A percentile compares a stretch with the other conserved stretches of the same genome.
Conservation (phyloP, 225 moss, liverwort and hornwort genomes). For the Physcomitrellopsis africana region DNA sequence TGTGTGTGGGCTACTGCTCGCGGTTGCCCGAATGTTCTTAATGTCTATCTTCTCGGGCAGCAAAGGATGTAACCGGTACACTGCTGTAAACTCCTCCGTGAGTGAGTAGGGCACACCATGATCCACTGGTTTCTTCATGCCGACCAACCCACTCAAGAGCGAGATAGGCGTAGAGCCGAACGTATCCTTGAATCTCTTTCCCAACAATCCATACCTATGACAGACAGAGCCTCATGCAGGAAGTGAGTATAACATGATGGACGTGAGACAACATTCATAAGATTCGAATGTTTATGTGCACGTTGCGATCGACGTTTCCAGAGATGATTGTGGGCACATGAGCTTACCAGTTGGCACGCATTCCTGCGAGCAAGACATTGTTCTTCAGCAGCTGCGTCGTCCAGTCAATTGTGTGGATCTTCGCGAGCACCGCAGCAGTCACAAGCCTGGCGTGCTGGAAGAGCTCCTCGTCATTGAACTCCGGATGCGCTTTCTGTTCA, state of each 20-base stretch:
- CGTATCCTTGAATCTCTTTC: slow-evolving; percentile 58
- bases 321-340: background rate
- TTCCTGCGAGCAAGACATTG: slow-evolving; percentile 49
- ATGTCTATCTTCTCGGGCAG: slow-evolving; percentile 66
- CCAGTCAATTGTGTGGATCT: slow-evolving; percentile 84
- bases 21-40: slow-evolving; percentile 39
- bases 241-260: too few relatives aligned
- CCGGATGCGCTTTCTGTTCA: slow-evolving; percentile 48
- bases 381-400: slow-evolving; percentile 71
- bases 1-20: slow-evolving; percentile 21
- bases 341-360: slow-evolving; percentile 66
- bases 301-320: background rate
- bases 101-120: slow-evolving; percentile 74
- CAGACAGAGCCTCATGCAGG: background rate
- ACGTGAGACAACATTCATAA: too few relatives aligned
- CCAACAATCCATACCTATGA: slow-evolving; percentile 64
- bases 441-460: slow-evolving; percentile 44
- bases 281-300: too few relatives aligned
- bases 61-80: slow-evolving; percentile 75
- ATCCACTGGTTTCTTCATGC: slow-evolving; percentile 48
- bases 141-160: slow-evolving; percentile 61
- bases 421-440: slow-evolving; percentile 61
- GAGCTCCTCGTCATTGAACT: slow-evolving; percentile 47
- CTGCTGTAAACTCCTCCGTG: slow-evolving; percentile 71
- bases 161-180: slow-evolving; percentile 41